Evolutionary conservation across 768 basidiomycete species (phyloP).

Genomic region (Exidia glandulosa): DNA sequence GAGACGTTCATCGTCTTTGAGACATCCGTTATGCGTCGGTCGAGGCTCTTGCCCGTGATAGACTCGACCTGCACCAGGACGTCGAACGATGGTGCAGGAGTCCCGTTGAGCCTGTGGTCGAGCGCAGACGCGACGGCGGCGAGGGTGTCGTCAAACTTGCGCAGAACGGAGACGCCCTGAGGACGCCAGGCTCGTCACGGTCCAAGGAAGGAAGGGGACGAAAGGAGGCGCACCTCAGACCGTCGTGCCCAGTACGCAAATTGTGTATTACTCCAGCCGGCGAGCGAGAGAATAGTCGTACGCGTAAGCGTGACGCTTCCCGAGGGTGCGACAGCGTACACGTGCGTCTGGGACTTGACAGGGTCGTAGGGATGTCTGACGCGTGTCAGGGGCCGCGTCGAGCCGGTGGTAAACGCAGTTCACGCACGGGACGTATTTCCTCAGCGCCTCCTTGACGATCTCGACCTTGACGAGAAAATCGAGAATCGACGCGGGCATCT

Average conservation of each 20-base stretch:
- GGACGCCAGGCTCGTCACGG: too few relatives aligned
- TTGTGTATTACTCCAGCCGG: conserved; percentile 44
- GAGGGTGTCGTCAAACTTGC: conserved; percentile 29
- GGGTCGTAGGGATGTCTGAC: conserved; percentile 42
- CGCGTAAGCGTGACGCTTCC: conserved; percentile 37
- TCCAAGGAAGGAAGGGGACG: too few relatives aligned
- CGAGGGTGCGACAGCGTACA: conserved; percentile 25
- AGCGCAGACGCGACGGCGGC: conserved; percentile 30
- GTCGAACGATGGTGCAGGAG: conserved; percentile 2
- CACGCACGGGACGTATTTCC: conserved; percentile 39
- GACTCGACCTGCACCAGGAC: conserved; percentile 23
- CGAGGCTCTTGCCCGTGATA: conserved; percentile 39
- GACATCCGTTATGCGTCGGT: conserved; percentile 36
- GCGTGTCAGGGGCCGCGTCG: conserved; percentile 2
- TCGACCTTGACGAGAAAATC: conserved; percentile 45
- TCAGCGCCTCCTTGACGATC: conserved; percentile 37
- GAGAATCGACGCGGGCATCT: conserved; percentile 31
- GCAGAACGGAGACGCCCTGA: conserved; percentile 37
- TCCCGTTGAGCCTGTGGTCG: conserved; percentile 28
- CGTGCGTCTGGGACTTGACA: conserved; percentile 35
- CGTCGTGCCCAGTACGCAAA: conserved; percentile 46
- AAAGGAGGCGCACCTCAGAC: conserved; percentile 25
- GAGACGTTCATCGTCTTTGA: conserved; percentile 37
- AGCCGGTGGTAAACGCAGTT: not conserved
- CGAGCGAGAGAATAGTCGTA: conserved; percentile 34